These are phyloP conservation scores for Cenchrus purpureus DNA, from an alignment of 176 grass and related monocot genomes.

Conservation along the genomic window DNA sequence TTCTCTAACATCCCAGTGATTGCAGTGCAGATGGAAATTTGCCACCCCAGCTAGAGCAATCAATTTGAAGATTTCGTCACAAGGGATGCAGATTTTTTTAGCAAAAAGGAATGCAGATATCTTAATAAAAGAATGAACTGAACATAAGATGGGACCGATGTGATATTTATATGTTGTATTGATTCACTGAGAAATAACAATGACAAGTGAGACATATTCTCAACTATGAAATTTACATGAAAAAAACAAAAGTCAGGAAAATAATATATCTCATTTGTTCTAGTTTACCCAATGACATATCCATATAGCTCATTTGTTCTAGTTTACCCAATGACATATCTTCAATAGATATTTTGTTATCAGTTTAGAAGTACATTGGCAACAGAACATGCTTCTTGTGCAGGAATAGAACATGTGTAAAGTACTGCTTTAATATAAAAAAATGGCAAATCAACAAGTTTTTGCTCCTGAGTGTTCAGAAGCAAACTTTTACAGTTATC, in stretches of 20 bases:
- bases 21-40: background rate
- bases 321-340: background rate
- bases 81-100: background rate
- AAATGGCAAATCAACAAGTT: background rate
- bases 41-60: background rate
- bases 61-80: background rate
- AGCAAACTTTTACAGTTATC: background rate
- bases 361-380: background rate
- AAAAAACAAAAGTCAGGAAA: background rate
- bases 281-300: background rate
- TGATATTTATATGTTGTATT: background rate
- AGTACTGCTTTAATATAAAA: background rate
- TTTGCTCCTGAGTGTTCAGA: background rate
- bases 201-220: background rate
- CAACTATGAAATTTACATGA: background rate
- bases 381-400: background rate
- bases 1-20: background rate
- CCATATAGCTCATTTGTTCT: background rate
- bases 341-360: background rate
- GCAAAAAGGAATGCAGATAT: no score
- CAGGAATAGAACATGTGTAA: background rate
- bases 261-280: background rate
- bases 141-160: background rate
- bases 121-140: background rate
- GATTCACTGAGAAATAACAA: background rate